Percentiles rank a stretch among this genome's conserved stretches.
phyloP scores from a whole-genome alignment of 2,329 filamentous ascomycete genomes.

The Cytospora piceae region DNA sequence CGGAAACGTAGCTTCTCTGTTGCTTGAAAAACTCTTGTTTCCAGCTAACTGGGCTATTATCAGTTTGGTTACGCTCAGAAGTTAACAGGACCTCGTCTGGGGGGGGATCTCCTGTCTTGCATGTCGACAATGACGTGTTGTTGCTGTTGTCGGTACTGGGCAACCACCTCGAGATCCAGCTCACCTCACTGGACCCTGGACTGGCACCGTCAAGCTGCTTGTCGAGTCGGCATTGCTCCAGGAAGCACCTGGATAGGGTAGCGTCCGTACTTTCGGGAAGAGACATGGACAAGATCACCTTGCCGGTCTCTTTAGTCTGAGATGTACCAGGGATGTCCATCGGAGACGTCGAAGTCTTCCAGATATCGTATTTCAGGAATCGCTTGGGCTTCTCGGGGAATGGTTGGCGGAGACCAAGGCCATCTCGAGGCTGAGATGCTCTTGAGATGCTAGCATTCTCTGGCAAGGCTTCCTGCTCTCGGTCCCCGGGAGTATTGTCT shows the following conservation, averaged over 20 bases:
- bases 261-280: constrained; percentile 18
- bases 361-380: constrained; percentile 12
- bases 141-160: constrained; percentile 11
- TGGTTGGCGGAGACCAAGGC: not conserved
- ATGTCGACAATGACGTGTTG: constrained; percentile 15
- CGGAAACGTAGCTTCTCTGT: constrained; percentile 9
- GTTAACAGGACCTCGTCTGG: not conserved
- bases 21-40: not conserved
- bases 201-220: not conserved
- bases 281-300: constrained; percentile 11
- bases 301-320: not conserved
- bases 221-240: constrained; percentile 26
- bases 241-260: constrained; percentile 19
- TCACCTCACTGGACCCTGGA: constrained; percentile 14
- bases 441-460: too few species aligned
- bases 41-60: not conserved
- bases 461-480: not conserved
- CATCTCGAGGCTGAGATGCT: not conserved
- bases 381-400: not conserved
- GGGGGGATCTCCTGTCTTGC: not conserved
- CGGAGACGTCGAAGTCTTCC: constrained; percentile 13
- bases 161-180: constrained; percentile 20
- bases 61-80: not conserved
- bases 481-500: too few species aligned
- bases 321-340: constrained; percentile 13